phyloP scores from a whole-genome alignment of 2,329 filamentous ascomycete species.

The Gaeumannomyces tritici region DNA sequence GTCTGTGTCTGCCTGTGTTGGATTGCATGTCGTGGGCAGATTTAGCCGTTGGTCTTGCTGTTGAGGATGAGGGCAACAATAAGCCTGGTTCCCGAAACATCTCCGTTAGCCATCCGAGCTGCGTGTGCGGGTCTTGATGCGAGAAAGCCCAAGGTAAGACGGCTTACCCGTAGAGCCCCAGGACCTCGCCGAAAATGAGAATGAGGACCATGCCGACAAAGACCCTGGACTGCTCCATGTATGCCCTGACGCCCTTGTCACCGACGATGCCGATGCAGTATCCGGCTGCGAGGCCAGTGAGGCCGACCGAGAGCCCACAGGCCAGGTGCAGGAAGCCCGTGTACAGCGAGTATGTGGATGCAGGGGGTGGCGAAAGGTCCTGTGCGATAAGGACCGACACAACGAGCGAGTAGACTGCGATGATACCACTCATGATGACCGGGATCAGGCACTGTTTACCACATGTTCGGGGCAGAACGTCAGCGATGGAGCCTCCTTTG shows the following conservation, averaged over 20 bases:
- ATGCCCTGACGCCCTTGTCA: conserved; percentile 85
- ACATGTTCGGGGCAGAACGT: neutral
- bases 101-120: neutral
- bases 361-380: conserved; percentile 65
- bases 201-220: conserved; percentile 99
- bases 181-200: conserved; percentile 94
- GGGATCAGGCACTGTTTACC: conserved; percentile 62
- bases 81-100: conserved; percentile 43
- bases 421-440: conserved; percentile 98
- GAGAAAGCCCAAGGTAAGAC: conserved; percentile 5
- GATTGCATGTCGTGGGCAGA: neutral
- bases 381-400: conserved; percentile 92
- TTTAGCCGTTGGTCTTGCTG: conserved; percentile 64
- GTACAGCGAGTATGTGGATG: conserved; percentile 70
- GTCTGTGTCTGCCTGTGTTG: neutral
- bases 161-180: conserved; percentile 88
- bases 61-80: conserved; percentile 92
- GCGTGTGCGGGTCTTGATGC: too few species aligned
- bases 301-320: conserved; percentile 80
- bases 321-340: conserved; percentile 91
- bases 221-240: conserved; percentile 91
- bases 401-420: conserved; percentile 95
- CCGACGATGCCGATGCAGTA: conserved; percentile 96
- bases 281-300: conserved; percentile 86
- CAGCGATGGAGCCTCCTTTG: neutral